phyloP scores from a whole-genome alignment of 73 alveolate species.

The Effrenium voratum region DNA sequence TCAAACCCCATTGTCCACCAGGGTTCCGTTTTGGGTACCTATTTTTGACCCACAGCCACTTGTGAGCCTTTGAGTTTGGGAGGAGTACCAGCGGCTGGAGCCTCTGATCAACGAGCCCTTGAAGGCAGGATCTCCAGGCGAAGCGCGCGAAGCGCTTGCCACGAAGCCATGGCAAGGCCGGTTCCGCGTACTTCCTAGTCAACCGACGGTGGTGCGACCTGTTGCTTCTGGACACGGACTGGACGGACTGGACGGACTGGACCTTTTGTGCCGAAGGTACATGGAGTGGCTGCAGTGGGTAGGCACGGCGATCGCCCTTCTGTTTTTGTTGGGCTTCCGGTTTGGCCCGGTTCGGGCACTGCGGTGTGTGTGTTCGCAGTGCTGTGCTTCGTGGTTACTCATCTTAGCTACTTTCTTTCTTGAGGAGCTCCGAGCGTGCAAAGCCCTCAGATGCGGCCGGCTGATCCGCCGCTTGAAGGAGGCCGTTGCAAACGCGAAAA shows the following conservation, averaged over 20 bases:
- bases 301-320: background rate
- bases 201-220: conserved; percentile 69
- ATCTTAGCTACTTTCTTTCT: no score
- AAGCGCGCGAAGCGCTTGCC: background rate
- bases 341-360: background rate
- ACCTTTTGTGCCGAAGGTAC: conserved; percentile 9
- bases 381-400: no score
- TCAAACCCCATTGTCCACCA: no score
- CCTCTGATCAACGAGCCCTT: conserved; percentile 65
- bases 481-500: no score
- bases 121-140: conserved; percentile 5
- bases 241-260: background rate
- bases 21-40: no score
- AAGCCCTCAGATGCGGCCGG: conserved; percentile 88
- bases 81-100: conserved; percentile 67
- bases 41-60: no score
- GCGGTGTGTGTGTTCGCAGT: background rate
- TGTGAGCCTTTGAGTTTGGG: no score
- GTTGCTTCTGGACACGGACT: background rate
- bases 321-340: background rate
- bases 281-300: conserved; percentile 92
- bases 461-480: conserved; percentile 77
- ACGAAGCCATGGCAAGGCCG: background rate
- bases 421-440: conserved; percentile 91
- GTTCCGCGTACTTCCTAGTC: conserved; percentile 73